Evolutionary conservation across 352 stramenopile species (phyloP), one percentile per base, ranked within the genome.

Genomic region (Phytophthora pinifolia): DNA sequence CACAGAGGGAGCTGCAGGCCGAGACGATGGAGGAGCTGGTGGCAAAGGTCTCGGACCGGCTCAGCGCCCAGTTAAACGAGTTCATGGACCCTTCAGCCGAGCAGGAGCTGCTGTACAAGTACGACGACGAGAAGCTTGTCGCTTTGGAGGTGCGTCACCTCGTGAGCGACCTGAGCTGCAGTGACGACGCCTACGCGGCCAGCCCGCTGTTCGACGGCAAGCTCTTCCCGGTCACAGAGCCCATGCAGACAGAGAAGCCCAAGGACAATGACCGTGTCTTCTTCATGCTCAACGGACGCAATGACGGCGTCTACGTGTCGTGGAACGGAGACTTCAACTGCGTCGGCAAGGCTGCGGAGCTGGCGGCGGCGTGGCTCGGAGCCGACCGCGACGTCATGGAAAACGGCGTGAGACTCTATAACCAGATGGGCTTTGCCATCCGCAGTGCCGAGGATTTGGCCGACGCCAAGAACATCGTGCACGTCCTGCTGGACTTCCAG

Each of bases 401-500:
- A 18, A 89, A 90, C 39, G 79, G 82, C 42, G 74, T 90, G 65
- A 70, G 79, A 1, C 46, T 91, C 18, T 89, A 84, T 65, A 78
- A 69, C 47, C 80, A 88, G 51, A 72, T 87, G 70, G 83, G 80
- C 6, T 60, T 74, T 15, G 50, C 76, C 2, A 73, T 91, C 38
- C 74, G 67, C 29, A 79, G 48, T 17, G 62, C 70, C 0, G 30
- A 71, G 10, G 80, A 88, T 6, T 59, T 91, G 30, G 59, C 42
- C 9, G 56, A 65, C 9, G 61, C 75, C n/a, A 70, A 74, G 32
- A 76, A 83, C 48, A 76, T 88, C 20, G 80, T 85, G 20, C 80
- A 90, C 64, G 63, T 92, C 12, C 53, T 92, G 41, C 41, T 92
- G 47, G 83, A 92, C 46, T 90, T 88, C 72, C 83, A 92, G 65